These are phyloP conservation scores for Termitomyces sp. DNA, from an alignment of 768 basidiomycete species.

Conservation along the genomic window DNA sequence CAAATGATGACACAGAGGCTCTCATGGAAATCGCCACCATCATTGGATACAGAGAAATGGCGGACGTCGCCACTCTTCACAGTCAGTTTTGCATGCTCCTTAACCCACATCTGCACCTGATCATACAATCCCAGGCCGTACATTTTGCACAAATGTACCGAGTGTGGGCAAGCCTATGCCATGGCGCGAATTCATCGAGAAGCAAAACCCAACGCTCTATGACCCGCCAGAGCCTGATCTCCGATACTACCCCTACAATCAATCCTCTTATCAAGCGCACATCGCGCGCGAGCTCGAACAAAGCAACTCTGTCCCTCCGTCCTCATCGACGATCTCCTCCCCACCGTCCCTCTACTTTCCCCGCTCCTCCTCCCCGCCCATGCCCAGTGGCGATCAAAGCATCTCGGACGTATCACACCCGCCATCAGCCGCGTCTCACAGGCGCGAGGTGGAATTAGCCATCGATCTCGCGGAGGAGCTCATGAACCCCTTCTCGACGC, in stretches of 20 bases:
- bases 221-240: constrained; percentile 44
- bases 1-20: constrained; percentile 91
- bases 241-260: constrained; percentile 51
- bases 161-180: constrained; percentile 60
- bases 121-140: constrained; percentile 56
- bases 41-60: constrained; percentile 78
- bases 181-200: constrained; percentile 72
- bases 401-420: neutral
- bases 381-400: constrained; percentile 1
- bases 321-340: constrained; percentile 27
- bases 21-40: constrained; percentile 91
- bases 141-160: constrained; percentile 87
- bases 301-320: constrained; percentile 21
- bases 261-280: constrained; percentile 18
- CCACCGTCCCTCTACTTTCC: constrained; percentile 14
- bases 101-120: neutral
- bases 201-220: constrained; percentile 67
- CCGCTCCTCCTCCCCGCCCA: constrained; percentile 11
- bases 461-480: constrained; percentile 71
- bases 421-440: constrained; percentile 33
- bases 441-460: constrained; percentile 54
- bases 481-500: constrained; percentile 73
- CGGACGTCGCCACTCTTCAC: constrained; percentile 80
- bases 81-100: constrained; percentile 48
- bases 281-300: constrained; percentile 13